Base-by-base conservation (phyloP, 2,329 filamentous ascomycete species). In the Exserohilum turcica region DNA sequence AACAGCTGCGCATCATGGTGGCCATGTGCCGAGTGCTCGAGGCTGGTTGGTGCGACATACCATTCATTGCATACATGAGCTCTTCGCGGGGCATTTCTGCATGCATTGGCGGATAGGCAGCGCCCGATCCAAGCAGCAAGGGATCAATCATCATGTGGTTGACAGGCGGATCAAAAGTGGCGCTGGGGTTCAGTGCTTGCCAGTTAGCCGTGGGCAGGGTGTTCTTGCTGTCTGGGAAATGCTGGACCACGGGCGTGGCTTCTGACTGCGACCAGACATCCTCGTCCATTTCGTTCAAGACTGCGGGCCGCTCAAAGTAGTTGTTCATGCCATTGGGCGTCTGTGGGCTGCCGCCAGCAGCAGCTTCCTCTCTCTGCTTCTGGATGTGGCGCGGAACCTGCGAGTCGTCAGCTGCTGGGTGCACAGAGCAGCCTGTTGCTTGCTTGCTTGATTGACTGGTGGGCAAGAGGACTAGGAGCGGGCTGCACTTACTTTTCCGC, bases 401-500 rank as follows among this genome's bases (percentile, higher is more conserved):
- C 16, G 54, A 49, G 13, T 50, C 31, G 49, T 64, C 33, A 66
- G 55, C 39, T 44, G n/a, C 16, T 37, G 16, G 12, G 31, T 38
- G 16, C 24, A 38, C n/a, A 31, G 27, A 16, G 19, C n/a, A 49
- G 33, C 28, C 29, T 24, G 21, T 24, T 24, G 4, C 4, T 24
- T 24, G 21, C 4, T 4, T 24, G 21, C 21, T 24, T 5, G 21
- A 24, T 36, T 35, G 9, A 18, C 12, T 8, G 42, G 40, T 16
- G 24, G 21, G 9, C 6, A 18, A 5, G 16, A 15, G 9, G n/a
- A 21, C 19, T 38, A 29, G 18, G 12, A 18, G 12, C 13, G 4
- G 5, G 3, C 10, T 13, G 15, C 42, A 2, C 91, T 94, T 13
- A 91, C 91, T 75, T 96, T 96, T 63, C 92, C 92, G 69, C 92